phyloP scores from a whole-genome alignment of 306 rosid species.

The Arachis hypogaea region DNA sequence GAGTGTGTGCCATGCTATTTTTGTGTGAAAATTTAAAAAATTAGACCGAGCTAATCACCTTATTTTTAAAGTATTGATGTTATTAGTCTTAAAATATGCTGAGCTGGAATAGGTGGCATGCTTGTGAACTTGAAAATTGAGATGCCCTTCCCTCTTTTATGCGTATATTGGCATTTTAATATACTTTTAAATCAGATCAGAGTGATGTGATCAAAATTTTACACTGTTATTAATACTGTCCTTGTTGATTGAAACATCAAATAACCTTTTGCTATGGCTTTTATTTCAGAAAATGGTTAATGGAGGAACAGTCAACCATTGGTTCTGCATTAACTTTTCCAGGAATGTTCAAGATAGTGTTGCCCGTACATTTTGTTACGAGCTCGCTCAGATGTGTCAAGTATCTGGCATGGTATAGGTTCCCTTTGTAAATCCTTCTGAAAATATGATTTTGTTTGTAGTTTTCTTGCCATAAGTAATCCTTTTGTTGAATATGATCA shows the following conservation, averaged over 20 bases:
- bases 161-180: neutral
- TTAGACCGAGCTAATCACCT: neutral
- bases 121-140: neutral
- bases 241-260: conserved; percentile 9
- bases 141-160: neutral
- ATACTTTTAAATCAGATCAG: neutral
- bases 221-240: neutral
- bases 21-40: neutral
- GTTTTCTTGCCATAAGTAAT: neutral
- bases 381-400: conserved; percentile 88
- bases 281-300: conserved; percentile 92
- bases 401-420: conserved; percentile 91
- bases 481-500: conserved; percentile 29
- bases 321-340: conserved; percentile 93
- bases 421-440: neutral
- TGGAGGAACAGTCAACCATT: conserved; percentile 81
- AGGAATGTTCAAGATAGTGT: conserved; percentile 77
- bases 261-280: neutral
- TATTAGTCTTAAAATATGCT: neutral
- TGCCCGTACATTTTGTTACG: conserved; percentile 75
- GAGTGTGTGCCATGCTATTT: neutral
- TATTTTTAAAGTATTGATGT: neutral
- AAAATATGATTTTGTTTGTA: neutral
- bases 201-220: neutral
- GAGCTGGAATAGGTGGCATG: neutral